These are phyloP conservation scores for Fusarium nelsonii DNA, from an alignment of 2,329 filamentous ascomycete genomes.

Conservation along the genomic window DNA sequence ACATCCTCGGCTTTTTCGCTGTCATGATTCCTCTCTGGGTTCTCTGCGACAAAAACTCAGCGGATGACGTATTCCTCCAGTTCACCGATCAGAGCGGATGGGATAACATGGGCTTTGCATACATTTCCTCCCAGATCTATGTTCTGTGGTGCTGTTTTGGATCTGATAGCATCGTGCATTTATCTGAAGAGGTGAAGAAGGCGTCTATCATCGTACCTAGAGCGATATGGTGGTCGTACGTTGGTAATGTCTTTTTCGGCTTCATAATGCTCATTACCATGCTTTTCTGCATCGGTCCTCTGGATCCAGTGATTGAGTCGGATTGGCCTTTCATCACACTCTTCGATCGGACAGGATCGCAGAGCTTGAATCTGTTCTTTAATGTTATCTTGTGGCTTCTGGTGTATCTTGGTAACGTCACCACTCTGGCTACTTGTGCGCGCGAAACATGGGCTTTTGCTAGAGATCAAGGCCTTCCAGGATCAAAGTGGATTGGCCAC, in stretches of 20 bases:
- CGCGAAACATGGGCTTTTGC: conserved; percentile 35
- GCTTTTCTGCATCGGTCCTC: conserved; percentile 33
- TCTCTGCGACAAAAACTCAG: conserved; percentile 25
- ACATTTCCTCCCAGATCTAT: conserved; percentile 30
- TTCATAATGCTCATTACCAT: conserved; percentile 35
- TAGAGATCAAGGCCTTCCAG: conserved; percentile 19
- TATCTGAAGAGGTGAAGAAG: conserved; percentile 26
- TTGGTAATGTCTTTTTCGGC: conserved; percentile 20
- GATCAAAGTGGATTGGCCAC: conserved; percentile 23
- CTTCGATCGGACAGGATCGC: conserved; percentile 23
- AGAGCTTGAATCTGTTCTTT: conserved; percentile 21
- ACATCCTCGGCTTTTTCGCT: conserved; percentile 19
- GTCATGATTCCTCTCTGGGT: conserved; percentile 34
- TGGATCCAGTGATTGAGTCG: conserved; percentile 9
- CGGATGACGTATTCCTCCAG: conserved; percentile 21
- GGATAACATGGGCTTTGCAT: conserved; percentile 34
- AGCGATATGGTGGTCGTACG: conserved; percentile 29
- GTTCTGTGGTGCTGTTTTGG: conserved; percentile 34
- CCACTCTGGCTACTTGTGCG: conserved; percentile 28
- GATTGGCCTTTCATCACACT: conserved; percentile 29
- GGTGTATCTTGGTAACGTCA: conserved; percentile 29
- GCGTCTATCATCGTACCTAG: conserved; percentile 17
- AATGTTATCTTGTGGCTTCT: conserved; percentile 28
- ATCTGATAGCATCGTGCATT: conserved; percentile 30
- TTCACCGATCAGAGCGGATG: conserved; percentile 32